Conservation (phyloP, 176 grass and related monocot species). For the Triticum urartu region DNA sequence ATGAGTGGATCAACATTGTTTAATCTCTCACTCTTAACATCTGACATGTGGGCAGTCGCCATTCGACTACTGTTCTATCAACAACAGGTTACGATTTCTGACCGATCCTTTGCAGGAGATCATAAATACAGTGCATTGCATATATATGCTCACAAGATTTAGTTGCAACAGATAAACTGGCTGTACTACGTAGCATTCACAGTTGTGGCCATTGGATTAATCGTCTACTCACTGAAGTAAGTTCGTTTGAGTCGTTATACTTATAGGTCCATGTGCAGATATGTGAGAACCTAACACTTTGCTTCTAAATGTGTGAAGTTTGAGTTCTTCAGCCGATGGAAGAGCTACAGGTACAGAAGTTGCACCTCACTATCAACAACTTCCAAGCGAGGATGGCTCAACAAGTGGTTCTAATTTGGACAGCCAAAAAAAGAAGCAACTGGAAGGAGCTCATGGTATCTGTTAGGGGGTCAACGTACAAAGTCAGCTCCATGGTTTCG, state of each 20-base stretch:
- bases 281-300: constrained; percentile 1
- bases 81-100: constrained; percentile 22
- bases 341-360: constrained; percentile 5
- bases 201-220: constrained; percentile 28
- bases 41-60: constrained; percentile 11
- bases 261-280: background rate
- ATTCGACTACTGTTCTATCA: constrained; percentile 29
- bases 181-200: constrained; percentile 24
- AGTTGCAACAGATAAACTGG: constrained; percentile 22
- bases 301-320: background rate
- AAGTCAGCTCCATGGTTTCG: background rate
- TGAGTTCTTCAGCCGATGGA: background rate
- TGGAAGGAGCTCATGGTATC: constrained; percentile 26
- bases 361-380: constrained; percentile 30
- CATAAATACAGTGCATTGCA: constrained; percentile 13
- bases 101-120: background rate
- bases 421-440: constrained; percentile 25
- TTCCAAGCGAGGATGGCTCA: constrained; percentile 34
- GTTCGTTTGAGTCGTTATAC: background rate
- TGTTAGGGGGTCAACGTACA: constrained; percentile 32
- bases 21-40: constrained; percentile 28
- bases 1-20: constrained; percentile 36
- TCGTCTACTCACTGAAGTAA: constrained; percentile 33
- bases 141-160: background rate
- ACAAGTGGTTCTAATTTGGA: background rate